Percentiles rank a stretch among this genome's conserved stretches.
phyloP scores from a whole-genome alignment of 169 alveolate species.

The Perkinsus olseni region DNA sequence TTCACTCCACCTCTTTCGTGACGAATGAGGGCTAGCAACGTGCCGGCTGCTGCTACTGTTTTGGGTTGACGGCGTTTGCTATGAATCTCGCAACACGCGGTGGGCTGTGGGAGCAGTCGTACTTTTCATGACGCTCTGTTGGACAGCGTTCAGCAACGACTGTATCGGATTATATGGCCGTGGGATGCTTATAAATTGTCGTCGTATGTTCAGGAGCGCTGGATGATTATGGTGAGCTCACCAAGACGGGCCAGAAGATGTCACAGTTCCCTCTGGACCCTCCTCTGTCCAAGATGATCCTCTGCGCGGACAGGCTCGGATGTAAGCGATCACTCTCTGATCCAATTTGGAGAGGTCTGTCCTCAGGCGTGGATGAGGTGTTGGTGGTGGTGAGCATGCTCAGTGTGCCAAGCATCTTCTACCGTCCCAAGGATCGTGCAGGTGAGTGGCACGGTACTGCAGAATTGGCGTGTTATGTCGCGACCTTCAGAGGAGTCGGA shows the following conservation, averaged over 20 bases:
- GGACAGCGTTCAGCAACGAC: too few species aligned
- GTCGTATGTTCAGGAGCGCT: conserved; percentile 13
- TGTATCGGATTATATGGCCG: too few species aligned
- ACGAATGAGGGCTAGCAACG: too few species aligned
- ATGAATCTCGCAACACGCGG: too few species aligned
- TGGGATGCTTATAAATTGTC: too few species aligned
- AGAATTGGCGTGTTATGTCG: too few species aligned
- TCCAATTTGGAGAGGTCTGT: conserved; percentile 44
- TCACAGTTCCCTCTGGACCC: conserved; percentile 99
- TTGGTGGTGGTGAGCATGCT: conserved; percentile 94
- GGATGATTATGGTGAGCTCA: conserved; percentile 23
- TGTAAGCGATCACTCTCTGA: too few species aligned
- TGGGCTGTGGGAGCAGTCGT: too few species aligned
- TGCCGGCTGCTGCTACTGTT: too few species aligned
- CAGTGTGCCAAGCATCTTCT: conserved; percentile 92
- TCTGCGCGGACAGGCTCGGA: conserved; percentile 51
- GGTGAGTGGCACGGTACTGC: background rate
- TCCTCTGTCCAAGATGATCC: conserved; percentile 93
- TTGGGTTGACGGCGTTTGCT: too few species aligned
- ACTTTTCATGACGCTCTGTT: too few species aligned
- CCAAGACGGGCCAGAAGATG: conserved; percentile 89
- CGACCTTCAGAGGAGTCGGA: conserved; percentile 83
- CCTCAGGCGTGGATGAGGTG: conserved; percentile 87
- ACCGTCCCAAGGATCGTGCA: conserved; percentile 93
- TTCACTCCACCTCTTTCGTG: background rate